These are phyloP conservation scores for Penicillium robsamsonii DNA, from an alignment of 495 filamentous ascomycete species.

Conservation along the genomic window DNA sequence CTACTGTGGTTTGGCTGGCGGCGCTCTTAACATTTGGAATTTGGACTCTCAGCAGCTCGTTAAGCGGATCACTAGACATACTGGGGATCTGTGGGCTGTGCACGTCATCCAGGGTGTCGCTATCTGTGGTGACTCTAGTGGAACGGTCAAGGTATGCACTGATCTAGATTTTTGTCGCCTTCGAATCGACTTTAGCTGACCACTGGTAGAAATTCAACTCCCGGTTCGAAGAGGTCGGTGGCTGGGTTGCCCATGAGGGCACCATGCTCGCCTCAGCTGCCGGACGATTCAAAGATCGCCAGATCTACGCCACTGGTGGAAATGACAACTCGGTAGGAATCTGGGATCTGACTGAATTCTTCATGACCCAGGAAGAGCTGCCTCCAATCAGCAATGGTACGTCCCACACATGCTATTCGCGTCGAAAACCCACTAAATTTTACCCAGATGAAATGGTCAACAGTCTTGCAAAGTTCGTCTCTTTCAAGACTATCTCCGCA, in stretches of 20 bases:
- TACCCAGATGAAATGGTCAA: conserved; percentile 73
- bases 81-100: conserved; percentile 81
- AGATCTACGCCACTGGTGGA: conserved; percentile 88
- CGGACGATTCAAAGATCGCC: conserved; percentile 61
- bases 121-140: conserved; percentile 79
- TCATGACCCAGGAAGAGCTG: conserved; percentile 38
- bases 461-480: conserved; percentile 77
- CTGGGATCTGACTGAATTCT: conserved; percentile 72
- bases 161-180: conserved; percentile 1
- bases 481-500: conserved; percentile 86
- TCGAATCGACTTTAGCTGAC: conserved; percentile 9
- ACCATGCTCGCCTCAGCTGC: conserved; percentile 85
- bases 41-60: conserved; percentile 90
- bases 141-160: conserved; percentile 67
- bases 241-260: conserved; percentile 83
- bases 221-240: conserved; percentile 77
- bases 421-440: conserved; percentile 3
- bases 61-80: conserved; percentile 74
- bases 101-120: conserved; percentile 78
- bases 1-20: conserved; percentile 83
- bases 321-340: conserved; percentile 86
- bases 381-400: conserved; percentile 60
- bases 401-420: background rate
- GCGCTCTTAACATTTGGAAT: conserved; percentile 96
- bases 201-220: conserved; percentile 71